Base-by-base conservation (phyloP, 176 grass and related monocot genomes). In the Secale cereale region DNA sequence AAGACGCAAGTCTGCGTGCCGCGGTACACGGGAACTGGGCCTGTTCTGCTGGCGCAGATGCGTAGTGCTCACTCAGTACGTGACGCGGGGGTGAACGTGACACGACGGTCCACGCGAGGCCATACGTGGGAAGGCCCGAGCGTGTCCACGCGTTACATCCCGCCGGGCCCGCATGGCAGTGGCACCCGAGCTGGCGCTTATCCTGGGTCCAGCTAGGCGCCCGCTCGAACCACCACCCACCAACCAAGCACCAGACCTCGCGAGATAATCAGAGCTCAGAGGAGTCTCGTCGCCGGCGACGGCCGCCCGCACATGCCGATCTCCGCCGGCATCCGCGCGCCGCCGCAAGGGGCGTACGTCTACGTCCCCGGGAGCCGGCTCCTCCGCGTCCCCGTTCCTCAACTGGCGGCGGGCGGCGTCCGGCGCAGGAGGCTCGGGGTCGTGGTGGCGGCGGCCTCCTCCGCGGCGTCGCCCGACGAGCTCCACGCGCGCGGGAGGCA, bases 391-490 rank as follows among this genome's bases (percentile, higher is more conserved):
- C 52, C 52, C 52, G 52, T 73, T 28, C 73, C 13, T 74, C 71
- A 15, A 48, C 30, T 63, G 2, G 27, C 70, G 7, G 35, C 19
- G 26, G 54, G 25, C 17, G 52, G 68, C 32, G 69, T 31, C 26
- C 17, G 81, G 70, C 36, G 81, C 12, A 65, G 85, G 64, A 66
- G 70, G 70, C 70, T 59, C 31, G 75, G 74, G 27, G 65, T 8
- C 20, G 20, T 79, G 10, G 50, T 57, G 20, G 74, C 82, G 36
- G 75, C 30, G 45, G 62, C 81, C 15, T 59, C 78, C 2, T 81
- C 85, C 4, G 59, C 81, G 46, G 64, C 81, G 13, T 88, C 87
- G 17, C 77, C 82, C 19, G 76, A 84, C 68, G 87, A 84, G 57
- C 65, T 84, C 33, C 27, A 88, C 64, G 54, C 87, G 10, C 68